These are phyloP conservation scores for Brettanomyces sp. DNA, from an alignment of 805 yeast species.

Conservation along the genomic window DNA sequence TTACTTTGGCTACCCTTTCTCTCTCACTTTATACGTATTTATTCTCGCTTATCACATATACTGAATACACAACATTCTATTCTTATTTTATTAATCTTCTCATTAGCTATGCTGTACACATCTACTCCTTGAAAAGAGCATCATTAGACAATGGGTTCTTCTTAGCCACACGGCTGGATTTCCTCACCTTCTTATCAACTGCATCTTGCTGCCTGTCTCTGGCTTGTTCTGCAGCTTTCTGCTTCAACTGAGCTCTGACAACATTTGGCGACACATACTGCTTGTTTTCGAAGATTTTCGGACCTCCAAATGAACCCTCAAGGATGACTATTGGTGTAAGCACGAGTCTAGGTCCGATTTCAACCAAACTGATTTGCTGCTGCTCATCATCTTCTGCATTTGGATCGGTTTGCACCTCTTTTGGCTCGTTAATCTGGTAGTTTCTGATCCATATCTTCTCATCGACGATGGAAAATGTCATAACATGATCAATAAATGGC, in stretches of 20 bases:
- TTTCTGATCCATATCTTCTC: conserved; percentile 93
- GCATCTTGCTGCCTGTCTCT: conserved; percentile 73
- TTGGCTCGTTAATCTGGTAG: conserved; percentile 72
- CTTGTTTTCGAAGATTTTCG: conserved; percentile 93
- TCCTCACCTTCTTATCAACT: conserved; percentile 61
- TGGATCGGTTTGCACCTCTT: conserved; percentile 41
- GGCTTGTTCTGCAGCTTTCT: conserved; percentile 74
- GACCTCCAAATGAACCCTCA: conserved; percentile 97
- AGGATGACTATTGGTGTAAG: conserved; percentile 82
- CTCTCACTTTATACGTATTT: too few species aligned
- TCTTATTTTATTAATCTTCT: not conserved
- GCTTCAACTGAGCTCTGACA: conserved; percentile 80
- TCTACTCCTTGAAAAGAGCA: conserved; percentile 49
- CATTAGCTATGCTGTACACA: not conserved
- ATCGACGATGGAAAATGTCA: conserved; percentile 88
- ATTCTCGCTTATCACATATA: too few species aligned
- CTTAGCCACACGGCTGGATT: conserved; percentile 63
- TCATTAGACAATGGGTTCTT: conserved; percentile 80
- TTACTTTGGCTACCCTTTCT: too few species aligned
- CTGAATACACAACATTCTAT: not conserved
- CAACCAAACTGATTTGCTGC: conserved; percentile 71
- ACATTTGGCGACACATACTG: conserved; percentile 95
- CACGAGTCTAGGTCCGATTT: conserved; percentile 95
- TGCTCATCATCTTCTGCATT: conserved; percentile 18
- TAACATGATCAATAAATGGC: conserved; percentile 92